Conservation (phyloP, 208 protist genomes). For the Trypanosoma brucei region DNA sequence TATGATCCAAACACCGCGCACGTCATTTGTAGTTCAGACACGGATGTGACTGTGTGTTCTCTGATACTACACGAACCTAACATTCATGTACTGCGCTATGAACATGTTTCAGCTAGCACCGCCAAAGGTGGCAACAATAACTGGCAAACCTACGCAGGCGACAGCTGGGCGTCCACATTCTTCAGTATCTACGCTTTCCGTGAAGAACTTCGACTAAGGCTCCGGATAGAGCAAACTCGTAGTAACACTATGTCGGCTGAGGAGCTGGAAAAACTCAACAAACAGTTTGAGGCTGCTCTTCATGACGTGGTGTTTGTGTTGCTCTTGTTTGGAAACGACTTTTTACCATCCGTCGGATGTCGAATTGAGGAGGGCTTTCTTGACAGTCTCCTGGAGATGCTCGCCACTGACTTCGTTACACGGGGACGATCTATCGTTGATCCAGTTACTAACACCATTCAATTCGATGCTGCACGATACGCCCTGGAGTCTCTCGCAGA, state of each 20-base stretch:
- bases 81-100: constrained; percentile 96
- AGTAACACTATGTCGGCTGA: neutral
- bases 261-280: constrained; percentile 5
- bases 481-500: constrained; percentile 72
- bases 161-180: constrained; percentile 77
- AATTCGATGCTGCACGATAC: constrained; percentile 72
- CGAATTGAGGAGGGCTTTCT: constrained; percentile 93
- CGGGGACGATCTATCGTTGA: constrained; percentile 66
- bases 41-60: constrained; percentile 97
- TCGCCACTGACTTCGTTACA: constrained; percentile 80
- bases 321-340: constrained; percentile 99
- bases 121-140: constrained; percentile 7
- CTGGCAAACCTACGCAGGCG: constrained; percentile 16
- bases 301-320: constrained; percentile 98
- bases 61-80: constrained; percentile 97
- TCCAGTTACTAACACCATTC: constrained; percentile 64
- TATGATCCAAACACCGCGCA: constrained; percentile 98
- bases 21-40: constrained; percentile 98
- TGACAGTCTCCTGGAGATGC: constrained; percentile 79
- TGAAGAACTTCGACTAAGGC: constrained; percentile 43
- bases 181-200: constrained; percentile 86
- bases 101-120: constrained; percentile 61
- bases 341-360: constrained; percentile 94
- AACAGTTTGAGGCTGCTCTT: constrained; percentile 57
- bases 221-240: constrained; percentile 19